phyloP scores from a whole-genome alignment of 768 basidiomycete species.

The Russula griseocarnosa region DNA sequence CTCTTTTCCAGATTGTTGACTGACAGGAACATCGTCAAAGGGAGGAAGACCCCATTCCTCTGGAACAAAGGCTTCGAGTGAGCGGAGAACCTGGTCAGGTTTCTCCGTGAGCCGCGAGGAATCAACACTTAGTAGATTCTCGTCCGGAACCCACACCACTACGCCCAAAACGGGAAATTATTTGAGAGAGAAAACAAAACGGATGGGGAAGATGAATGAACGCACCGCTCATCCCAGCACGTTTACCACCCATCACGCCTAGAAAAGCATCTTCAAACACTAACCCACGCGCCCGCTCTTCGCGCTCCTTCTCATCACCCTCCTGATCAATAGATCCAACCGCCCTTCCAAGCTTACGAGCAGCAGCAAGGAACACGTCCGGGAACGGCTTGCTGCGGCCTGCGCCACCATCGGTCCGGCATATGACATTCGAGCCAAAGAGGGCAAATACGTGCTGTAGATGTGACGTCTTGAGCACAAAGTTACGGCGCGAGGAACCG shows the following conservation, averaged over 20 bases:
- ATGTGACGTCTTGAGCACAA: constrained; percentile 62
- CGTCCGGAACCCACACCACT: constrained; percentile 87
- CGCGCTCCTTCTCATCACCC: constrained; percentile 38
- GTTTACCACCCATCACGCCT: constrained; percentile 74
- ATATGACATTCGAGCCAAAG: constrained; percentile 65
- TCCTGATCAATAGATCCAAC: constrained; percentile 49
- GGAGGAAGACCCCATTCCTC: constrained; percentile 82
- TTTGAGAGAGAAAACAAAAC: not conserved
- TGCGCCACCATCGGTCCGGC: constrained; percentile 62
- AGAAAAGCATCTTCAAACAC: constrained; percentile 81
- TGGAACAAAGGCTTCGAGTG: constrained; percentile 71
- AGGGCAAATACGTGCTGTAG: constrained; percentile 53
- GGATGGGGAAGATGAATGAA: constrained; percentile 25
- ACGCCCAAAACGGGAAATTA: constrained; percentile 3
- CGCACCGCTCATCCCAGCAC: constrained; percentile 83
- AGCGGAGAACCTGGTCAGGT: constrained; percentile 56
- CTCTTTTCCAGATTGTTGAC: not conserved
- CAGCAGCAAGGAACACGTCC: constrained; percentile 76
- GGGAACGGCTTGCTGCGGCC: constrained; percentile 71
- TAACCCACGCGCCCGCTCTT: constrained; percentile 58
- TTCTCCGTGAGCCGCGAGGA: constrained; percentile 40
- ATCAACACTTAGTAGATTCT: constrained; percentile 53
- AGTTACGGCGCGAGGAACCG: constrained; percentile 63
- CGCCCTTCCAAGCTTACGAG: constrained; percentile 52
- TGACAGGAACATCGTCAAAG: constrained; percentile 37